Conservation (phyloP, 1,139 yeast species). For the Candida glucosophila region DNA sequence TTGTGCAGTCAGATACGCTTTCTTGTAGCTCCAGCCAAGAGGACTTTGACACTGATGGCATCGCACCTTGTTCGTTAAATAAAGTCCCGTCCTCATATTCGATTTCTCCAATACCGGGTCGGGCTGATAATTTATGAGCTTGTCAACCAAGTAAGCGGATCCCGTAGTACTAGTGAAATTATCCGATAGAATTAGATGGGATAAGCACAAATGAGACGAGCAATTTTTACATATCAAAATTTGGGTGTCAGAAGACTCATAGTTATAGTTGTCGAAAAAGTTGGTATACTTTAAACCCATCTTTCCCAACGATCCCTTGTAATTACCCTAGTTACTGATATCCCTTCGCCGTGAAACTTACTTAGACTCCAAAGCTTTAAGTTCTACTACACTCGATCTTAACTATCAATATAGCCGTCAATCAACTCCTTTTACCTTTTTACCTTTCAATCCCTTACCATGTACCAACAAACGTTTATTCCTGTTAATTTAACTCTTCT, state of each 20-base stretch:
- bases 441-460: too few species aligned
- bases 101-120: conserved; percentile 26
- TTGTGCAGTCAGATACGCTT: conserved; percentile 47
- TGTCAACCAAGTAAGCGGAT: conserved; percentile 43
- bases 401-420: too few species aligned
- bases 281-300: conserved; percentile 34
- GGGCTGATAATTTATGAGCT: conserved; percentile 33
- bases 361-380: too few species aligned
- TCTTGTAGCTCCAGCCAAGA: conserved; percentile 75
- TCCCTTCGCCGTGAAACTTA: too few species aligned
- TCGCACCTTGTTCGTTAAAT: conserved; percentile 51
- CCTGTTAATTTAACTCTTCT: too few species aligned
- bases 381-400: too few species aligned
- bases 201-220: conserved; percentile 44
- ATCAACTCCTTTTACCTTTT: too few species aligned
- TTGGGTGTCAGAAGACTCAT: conserved; percentile 27
- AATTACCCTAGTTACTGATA: too few species aligned
- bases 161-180: conserved; percentile 46
- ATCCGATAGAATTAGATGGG: conserved; percentile 38
- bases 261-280: conserved; percentile 27
- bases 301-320: not conserved
- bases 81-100: conserved; percentile 64
- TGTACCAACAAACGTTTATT: too few species aligned
- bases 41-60: conserved; percentile 58
- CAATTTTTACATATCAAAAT: conserved; percentile 45